These are phyloP conservation scores for Pseudogymnoascus sp. DNA, from an alignment of 2,329 filamentous ascomycete species.

Conservation along the genomic window DNA sequence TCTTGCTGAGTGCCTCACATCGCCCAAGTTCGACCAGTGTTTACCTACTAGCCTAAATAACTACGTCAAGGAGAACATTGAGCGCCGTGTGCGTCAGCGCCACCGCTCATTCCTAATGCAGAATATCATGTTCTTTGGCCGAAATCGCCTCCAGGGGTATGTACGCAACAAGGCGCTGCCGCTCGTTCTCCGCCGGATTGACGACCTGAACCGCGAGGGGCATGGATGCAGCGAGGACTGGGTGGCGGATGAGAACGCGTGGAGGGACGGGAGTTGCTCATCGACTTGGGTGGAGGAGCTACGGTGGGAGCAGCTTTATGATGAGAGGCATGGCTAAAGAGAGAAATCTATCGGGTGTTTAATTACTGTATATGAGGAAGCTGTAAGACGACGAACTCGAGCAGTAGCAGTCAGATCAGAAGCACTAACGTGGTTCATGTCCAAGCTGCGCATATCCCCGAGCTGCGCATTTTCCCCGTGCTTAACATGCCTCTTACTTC, in stretches of 20 bases:
- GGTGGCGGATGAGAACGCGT: background rate
- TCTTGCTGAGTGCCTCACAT: constrained; percentile 18
- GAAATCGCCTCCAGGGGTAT: constrained; percentile 20
- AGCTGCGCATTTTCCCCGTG: too few species aligned
- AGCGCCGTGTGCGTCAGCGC: constrained; percentile 20
- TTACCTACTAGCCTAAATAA: too few species aligned
- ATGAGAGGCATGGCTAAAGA: background rate
- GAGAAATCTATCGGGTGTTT: too few species aligned
- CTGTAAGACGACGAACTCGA: too few species aligned
- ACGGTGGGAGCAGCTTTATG: background rate
- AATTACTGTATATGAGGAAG: too few species aligned
- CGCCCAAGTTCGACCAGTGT: background rate
- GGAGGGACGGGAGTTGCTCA: background rate
- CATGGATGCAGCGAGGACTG: background rate
- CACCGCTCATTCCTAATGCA: constrained; percentile 21
- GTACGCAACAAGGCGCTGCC: constrained; percentile 20
- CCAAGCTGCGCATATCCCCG: too few species aligned
- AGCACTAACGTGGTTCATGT: too few species aligned
- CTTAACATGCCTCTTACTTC: too few species aligned
- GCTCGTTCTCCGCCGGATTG: constrained; percentile 21
- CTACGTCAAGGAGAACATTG: constrained; percentile 18
- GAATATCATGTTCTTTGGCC: constrained; percentile 22
- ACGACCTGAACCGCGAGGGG: constrained; percentile 1
- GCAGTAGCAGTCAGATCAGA: too few species aligned
- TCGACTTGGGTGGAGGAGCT: background rate